Base-by-base conservation (phyloP, 768 basidiomycete genomes). In the Mycena belliarum region DNA sequence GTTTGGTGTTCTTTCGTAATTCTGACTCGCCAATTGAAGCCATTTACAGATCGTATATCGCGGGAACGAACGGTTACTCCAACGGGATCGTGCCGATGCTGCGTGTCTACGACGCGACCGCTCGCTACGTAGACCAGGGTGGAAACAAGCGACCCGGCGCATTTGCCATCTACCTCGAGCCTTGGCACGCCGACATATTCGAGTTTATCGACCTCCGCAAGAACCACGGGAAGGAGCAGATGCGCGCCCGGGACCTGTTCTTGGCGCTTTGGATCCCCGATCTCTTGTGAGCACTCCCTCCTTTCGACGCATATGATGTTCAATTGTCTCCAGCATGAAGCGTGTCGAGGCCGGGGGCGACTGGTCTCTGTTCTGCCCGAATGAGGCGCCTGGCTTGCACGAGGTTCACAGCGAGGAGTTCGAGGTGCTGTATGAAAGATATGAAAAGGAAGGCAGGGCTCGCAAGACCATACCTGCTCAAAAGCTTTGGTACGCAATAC, bases 31-130 rank as follows among this genome's bases (percentile, higher is more conserved):
- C 18, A 38, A 8, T 24, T 50, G 14, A 47, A 29, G 24, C 44
- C 24, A 18, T 25, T 58, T 63, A 0, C 55, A 93, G 96, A 18
- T 95, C 96, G 0, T 99, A 99, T 77, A 99, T 99, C 61, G 95
- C 97, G 12, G 97, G 97, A 23, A 99, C 97, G 28, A 98, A 98
- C 73, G 97, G 97, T 0, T 97, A 97, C 73, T 98, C 95, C 1
- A 99, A 99, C 66, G 97, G 97, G 52, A 97, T 99, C 68, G 93
- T 98, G 4, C 97, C 97, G 18, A 99, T 99, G 97, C 88, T 99
- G 40, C 91, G 97, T 53, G 95, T 93, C 0, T 98, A 90, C 72
- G 96, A 99, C 68, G 94, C 96, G 20, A 99, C 97, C 6, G 97
- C 97, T 25, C 93, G 97, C 32, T 98, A 98, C 68, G 97, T 99